A percentile compares a stretch with the other conserved stretches of the same genome.
Evolutionary conservation across 495 filamentous ascomycete species (phyloP).

Genomic region (Aspergillus baeticus): DNA sequence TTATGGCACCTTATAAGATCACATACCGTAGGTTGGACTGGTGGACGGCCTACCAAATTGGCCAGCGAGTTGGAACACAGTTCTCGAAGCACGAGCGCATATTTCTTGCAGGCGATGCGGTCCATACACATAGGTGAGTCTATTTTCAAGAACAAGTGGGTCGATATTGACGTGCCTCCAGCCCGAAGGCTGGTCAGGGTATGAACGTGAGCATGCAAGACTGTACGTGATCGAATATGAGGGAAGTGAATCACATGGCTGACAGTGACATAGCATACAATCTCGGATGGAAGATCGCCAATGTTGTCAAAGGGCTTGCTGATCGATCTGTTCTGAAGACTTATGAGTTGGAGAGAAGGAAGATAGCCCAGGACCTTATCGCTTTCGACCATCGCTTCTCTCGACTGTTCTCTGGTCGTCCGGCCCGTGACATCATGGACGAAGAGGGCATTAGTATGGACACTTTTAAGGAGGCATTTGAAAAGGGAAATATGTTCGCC

Average conservation of each 20-base stretch:
- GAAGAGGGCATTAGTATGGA: constrained; percentile 46
- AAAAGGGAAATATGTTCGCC: constrained; percentile 37
- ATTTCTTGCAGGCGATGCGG: constrained; percentile 79
- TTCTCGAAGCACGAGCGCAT: constrained; percentile 68
- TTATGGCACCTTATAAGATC: constrained; percentile 60
- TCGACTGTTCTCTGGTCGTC: constrained; percentile 34
- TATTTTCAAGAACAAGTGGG: background rate
- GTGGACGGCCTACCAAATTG: constrained; percentile 63
- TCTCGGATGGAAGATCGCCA: constrained; percentile 72
- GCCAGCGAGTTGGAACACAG: background rate
- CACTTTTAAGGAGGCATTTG: constrained; percentile 45
- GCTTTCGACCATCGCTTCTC: constrained; percentile 58
- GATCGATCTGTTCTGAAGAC: constrained; percentile 56
- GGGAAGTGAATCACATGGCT: background rate
- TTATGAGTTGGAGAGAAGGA: constrained; percentile 60
- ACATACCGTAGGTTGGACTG: constrained; percentile 55
- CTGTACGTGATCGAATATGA: background rate
- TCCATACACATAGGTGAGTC: constrained; percentile 62
- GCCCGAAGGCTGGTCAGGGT: constrained; percentile 80
- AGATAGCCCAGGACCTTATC: constrained; percentile 64
- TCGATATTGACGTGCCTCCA: constrained; percentile 16
- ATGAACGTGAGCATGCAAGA: constrained; percentile 87
- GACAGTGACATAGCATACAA: constrained; percentile 51
- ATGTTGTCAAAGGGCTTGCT: constrained; percentile 55
- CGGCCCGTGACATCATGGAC: constrained; percentile 34